phyloP scores from a whole-genome alignment of 2,329 filamentous ascomycete species.

The Trichoderma lentiforme region DNA sequence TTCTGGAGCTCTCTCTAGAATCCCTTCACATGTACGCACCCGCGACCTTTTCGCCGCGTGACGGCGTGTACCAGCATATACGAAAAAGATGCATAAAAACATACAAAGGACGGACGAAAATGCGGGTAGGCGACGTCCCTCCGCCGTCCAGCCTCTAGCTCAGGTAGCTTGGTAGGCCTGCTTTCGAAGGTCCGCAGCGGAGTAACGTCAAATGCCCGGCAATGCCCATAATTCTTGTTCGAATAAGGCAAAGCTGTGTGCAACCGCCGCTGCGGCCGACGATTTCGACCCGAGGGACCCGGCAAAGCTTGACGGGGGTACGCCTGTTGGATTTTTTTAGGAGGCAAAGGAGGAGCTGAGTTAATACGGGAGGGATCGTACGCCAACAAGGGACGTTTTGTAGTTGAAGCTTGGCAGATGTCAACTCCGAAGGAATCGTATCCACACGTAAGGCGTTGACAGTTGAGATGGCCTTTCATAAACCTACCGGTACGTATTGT shows the following conservation, averaged over 20 bases:
- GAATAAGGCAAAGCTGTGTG: not conserved
- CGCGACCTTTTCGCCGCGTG: not conserved
- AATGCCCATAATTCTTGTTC: not conserved
- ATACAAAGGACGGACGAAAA: not conserved
- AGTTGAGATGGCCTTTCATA: not conserved
- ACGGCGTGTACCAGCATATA: conserved; percentile 12
- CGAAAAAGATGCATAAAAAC: not conserved
- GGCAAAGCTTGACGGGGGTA: not conserved
- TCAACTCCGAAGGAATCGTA: not conserved
- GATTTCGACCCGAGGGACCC: not conserved
- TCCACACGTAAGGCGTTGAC: not conserved
- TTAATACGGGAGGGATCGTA: not conserved
- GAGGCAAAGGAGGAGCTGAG: not conserved
- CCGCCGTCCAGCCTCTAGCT: not conserved
- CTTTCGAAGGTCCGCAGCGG: not conserved
- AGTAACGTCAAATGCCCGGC: not conserved
- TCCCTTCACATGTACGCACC: not conserved
- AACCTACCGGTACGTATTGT: not conserved
- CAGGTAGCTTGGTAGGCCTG: not conserved
- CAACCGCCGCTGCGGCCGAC: conserved; percentile 14
- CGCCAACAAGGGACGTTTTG: not conserved
- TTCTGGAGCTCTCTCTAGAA: not conserved
- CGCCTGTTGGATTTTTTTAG: not conserved
- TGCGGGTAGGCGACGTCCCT: not conserved
- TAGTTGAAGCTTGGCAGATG: not conserved